A percentile compares a stretch with the other conserved stretches of the same genome.
phyloP scores from a whole-genome alignment of 306 rosid genomes.

The Parietaria judaica region DNA sequence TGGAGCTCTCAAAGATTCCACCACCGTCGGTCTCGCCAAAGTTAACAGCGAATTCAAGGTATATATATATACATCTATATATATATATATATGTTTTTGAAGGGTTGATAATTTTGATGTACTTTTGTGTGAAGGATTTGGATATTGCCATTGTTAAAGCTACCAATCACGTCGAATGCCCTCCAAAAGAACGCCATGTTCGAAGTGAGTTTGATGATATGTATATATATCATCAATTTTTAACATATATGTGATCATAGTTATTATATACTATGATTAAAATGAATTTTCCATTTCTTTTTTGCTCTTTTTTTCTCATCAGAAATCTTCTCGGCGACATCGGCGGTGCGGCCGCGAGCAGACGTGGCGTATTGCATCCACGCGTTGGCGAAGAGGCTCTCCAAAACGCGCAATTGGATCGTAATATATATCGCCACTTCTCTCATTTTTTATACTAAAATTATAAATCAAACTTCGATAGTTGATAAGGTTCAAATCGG shows the following conservation, averaged over 20 bases:
- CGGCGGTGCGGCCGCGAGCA: conserved; percentile 67
- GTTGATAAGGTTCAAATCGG: background rate
- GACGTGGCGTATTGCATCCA: conserved; percentile 92
- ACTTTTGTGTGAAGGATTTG: conserved; percentile 51
- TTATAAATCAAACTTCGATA: background rate
- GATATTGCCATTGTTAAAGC: conserved; percentile 93
- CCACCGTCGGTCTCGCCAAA: conserved; percentile 97
- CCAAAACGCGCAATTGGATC: conserved; percentile 80
- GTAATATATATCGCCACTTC: conserved; percentile 27
- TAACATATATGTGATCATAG: background rate
- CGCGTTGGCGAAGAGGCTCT: conserved; percentile 59
- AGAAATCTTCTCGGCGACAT: conserved; percentile 77
- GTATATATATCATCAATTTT: background rate
- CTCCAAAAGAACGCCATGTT: conserved; percentile 92
- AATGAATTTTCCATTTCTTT: background rate
- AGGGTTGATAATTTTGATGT: background rate
- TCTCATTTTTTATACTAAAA: background rate
- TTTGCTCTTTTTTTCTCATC: conserved; percentile 3
- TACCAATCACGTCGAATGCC: conserved; percentile 77
- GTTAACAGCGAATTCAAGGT: conserved; percentile 95
- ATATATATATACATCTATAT: background rate
- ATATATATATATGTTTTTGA: background rate
- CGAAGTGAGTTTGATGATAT: conserved; percentile 51
- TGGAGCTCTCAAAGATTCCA: conserved; percentile 93
- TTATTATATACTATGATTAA: background rate